Evolutionary conservation across 495 filamentous ascomycete species (phyloP), one percentile per base, ranked within the genome.

Genomic region (Neurospora pannonica): DNA sequence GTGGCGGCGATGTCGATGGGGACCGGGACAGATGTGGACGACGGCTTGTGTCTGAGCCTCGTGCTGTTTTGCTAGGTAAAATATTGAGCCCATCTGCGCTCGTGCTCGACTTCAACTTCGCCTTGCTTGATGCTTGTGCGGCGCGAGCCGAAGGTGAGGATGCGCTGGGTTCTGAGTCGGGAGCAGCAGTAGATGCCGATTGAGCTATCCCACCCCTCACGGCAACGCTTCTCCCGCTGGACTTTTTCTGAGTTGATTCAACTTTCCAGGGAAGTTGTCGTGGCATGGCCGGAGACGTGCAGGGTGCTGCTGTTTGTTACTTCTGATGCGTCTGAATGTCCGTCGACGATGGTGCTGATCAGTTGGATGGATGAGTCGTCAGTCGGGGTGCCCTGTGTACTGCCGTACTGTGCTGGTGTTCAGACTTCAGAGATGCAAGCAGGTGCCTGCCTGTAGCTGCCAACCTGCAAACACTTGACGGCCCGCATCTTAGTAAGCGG

Each of bases 1-100:
- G 80, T 10, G 76, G 82, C 46, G 78, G 82, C 19, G 77, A 81
- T 69, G 78, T 81, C 70, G 78, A 80, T 24, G 81, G 79, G 67
- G 75, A 75, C 54, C 76, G 76, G 17, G 70, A 73, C 37, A 71
- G 70, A 21, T 21, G 21, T 31, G 10, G 24, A 34, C 67, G 60
- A 37, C 15, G 62, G 8, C 38, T 60, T 15, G 17, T 71, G 73
- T 60, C 34, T 71, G 37, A 38, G 11, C 40, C 17, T 17, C 71
- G 40, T 7, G 36, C 72, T 8, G 76, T 31, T 43, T 76, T 78
- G 71, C 76, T 74, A 21, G 72, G 39, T 24, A 72, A 9, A 38
- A 71, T 73, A 13, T 39, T 37, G 5, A 37, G 24, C 36, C 39
- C 31, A 24, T 48, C 71, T 15, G 54, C 17, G 17, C 19, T 24